Base-by-base conservation (phyloP, 495 filamentous ascomycete genomes). In the Pseudomonodictys pantanalensis region DNA sequence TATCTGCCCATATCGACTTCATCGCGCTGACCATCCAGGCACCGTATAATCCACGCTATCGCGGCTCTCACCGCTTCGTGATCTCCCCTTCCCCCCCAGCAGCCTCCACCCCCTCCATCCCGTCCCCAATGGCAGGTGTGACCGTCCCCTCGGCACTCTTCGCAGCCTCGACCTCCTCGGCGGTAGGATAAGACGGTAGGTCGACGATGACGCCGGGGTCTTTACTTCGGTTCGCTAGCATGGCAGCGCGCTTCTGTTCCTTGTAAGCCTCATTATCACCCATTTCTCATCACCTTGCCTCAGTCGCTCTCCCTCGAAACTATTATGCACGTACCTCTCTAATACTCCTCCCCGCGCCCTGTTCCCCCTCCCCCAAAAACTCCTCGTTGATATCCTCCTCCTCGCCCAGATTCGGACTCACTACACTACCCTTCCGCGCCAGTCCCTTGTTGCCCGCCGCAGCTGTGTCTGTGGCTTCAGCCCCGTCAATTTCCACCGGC, bases 121-220 rank as follows among this genome's bases (percentile, higher is more conserved):
- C 15, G 11, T 28, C 51, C 29, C 51, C 24, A 55, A 48, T 46
- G 9, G 43, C 58, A 1, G 64, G 64, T 26, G 64, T 67, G 32
- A 56, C 48, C 5, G 51, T 55, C 22, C 64, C 58, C 25, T 60
- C 65, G 2, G 44, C 58, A 47, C 47, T 63, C 42, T 69, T 62
- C 55, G 61, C 61, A 17, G 62, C 60, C 54, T 64, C 67, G 23
- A 74, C 62, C 54, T 74, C 72, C 44, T 67, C 67, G 9, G 72
- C 69, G 2, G 54, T 64, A 1, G 72, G 72, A 11, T 62, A 64
- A 24, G 65, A 44, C 8, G 72, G 72, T 11, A 74, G 39, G 58
- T 74, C 70, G 9, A 72, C 72, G 25, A 74, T 24, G n/a, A 74
- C 72, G 17, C 61, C 69, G 0, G 70, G 67, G 54, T 74, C 72